Percentiles rank a stretch among this genome's conserved stretches.
Conservation (phyloP, 2,329 filamentous ascomycete genomes). For the Fusarium drepaniforme region DNA sequence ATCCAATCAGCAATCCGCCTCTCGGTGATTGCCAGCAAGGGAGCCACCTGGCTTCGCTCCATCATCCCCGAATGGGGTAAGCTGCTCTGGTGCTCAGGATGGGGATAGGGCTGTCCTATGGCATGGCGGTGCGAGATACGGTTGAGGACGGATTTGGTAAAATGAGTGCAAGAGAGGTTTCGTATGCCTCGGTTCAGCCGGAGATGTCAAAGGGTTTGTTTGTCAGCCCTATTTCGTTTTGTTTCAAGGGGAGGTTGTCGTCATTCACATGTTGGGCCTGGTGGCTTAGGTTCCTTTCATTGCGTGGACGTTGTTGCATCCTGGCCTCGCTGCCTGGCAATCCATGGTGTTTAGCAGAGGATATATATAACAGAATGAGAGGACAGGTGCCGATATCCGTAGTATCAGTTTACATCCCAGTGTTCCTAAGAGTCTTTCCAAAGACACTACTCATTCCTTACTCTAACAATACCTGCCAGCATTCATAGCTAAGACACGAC, state of each 20-base stretch:
- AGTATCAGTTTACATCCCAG: neutral
- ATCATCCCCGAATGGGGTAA: constrained; percentile 30
- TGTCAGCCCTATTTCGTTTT: neutral
- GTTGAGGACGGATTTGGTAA: constrained; percentile 12
- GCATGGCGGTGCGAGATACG: constrained; percentile 9
- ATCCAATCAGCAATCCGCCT: constrained; percentile 12
- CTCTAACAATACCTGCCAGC: neutral
- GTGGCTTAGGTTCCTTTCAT: neutral
- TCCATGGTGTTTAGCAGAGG: neutral
- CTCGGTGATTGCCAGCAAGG: neutral
- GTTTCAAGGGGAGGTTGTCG: neutral
- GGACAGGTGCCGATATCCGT: neutral
- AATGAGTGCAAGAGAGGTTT: neutral
- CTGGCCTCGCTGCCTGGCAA: neutral
- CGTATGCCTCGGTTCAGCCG: neutral
- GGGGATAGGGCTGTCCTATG: constrained; percentile 15
- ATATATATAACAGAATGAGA: too few species aligned
- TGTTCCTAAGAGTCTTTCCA: neutral
- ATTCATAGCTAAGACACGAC: neutral
- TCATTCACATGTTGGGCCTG: neutral
- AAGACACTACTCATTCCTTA: neutral
- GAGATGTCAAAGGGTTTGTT: neutral
- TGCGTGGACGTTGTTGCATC: neutral
- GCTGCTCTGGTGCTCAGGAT: neutral
- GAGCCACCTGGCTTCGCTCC: constrained; percentile 20